Conservation (phyloP, 345 rosid genomes). For the Xanthoceras sorbifolium region DNA sequence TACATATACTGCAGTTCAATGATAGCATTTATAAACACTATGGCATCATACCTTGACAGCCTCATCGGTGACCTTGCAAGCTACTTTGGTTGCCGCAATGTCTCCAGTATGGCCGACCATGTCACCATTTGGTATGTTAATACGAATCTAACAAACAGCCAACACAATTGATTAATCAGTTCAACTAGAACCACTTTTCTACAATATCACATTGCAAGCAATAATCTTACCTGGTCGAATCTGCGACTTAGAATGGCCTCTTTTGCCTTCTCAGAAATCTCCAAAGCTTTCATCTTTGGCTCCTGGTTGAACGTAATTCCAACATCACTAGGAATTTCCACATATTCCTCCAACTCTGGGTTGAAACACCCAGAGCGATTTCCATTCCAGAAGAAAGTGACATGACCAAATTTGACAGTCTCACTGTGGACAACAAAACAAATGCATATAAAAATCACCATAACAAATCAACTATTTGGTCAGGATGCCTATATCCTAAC, state of each 20-base stretch:
- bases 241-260: slow-evolving; percentile 82
- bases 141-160: slow-evolving; percentile 61
- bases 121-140: slow-evolving; percentile 88
- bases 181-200: neutral
- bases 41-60: slow-evolving; percentile 77
- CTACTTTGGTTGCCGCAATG: slow-evolving; percentile 76
- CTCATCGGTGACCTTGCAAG: slow-evolving; percentile 88
- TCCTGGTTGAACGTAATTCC: slow-evolving; percentile 89
- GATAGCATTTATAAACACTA: slow-evolving; percentile 1
- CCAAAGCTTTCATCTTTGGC: slow-evolving; percentile 95
- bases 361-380: slow-evolving; percentile 91
- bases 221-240: slow-evolving; percentile 72
- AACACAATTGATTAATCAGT: slow-evolving; percentile 3
- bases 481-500: neutral
- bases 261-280: slow-evolving; percentile 85
- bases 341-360: slow-evolving; percentile 75
- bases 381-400: slow-evolving; percentile 99
- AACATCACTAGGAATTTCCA: slow-evolving; percentile 90
- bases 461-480: neutral
- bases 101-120: slow-evolving; percentile 99
- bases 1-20: neutral
- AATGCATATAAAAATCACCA: slow-evolving; percentile 3
- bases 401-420: slow-evolving; percentile 96
- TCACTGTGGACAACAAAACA: slow-evolving; percentile 48
- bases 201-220: slow-evolving; percentile 3